Evolutionary conservation across 768 basidiomycete species (phyloP), one percentile per base, ranked within the genome.

Genomic region (Paxillus involutus): DNA sequence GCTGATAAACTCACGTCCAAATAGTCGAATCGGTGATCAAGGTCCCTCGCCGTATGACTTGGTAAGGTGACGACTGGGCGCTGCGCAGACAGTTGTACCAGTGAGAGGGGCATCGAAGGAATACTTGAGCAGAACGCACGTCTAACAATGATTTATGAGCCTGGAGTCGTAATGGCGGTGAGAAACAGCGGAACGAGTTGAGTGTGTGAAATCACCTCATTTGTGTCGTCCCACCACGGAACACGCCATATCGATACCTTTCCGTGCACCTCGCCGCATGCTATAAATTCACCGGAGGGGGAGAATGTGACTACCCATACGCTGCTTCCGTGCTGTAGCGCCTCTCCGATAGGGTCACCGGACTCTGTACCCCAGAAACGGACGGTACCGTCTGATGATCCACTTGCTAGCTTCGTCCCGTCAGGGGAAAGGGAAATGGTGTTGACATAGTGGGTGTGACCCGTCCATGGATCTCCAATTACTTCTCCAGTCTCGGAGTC

Each of bases 401-500:
- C 43, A 17, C 51, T 57, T 10, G 56, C 56, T 12, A 57, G 36
- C 6, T 40, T 41, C 1, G 44, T 48, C 4, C 49, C 54, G 19
- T 55, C 49, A 3, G 37, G 49, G 7, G 54, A 55, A 16, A 37
- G 49, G 11, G 44, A 19, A 12, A 57, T n/a, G 0, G 41, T 47
- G 8, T 0, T 0, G n/a, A 62, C 26, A 0, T 0, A 0, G 8
- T 53, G 24, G 0, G 63, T 51, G 35, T 71, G 62, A 16, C 64
- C 32, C 52, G 3, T 12, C 62, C 62, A 58, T 0, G 47, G 54
- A 0, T 21, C 17, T 50, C 51, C 55, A 4, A 64, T 26, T 13
- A 7, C 42, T 21, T 44, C 3, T 3, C 56, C 53, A 13, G 55
- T 44, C 1, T 17, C 8, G 1, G 44, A 8, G 12, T 51, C 17